These are phyloP conservation scores for Albophoma yamanashiensis DNA, from an alignment of 2,329 filamentous ascomycete species.

Conservation along the genomic window DNA sequence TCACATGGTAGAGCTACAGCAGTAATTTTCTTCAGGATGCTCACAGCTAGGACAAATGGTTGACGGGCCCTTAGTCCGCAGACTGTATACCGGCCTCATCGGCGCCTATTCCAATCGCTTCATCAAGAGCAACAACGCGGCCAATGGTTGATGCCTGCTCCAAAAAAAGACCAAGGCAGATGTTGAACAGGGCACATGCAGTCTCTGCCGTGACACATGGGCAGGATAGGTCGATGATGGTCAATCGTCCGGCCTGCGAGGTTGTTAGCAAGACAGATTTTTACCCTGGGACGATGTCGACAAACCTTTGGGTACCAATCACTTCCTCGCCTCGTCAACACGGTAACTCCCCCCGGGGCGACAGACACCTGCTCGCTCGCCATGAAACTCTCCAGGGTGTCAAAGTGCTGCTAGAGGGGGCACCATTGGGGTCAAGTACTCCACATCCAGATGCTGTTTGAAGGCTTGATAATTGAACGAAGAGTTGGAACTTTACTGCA, in stretches of 20 bases:
- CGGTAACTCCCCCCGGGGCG: neutral
- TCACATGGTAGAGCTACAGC: no score
- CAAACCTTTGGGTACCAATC: neutral
- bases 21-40: no score
- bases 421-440: neutral
- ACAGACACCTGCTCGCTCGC: neutral
- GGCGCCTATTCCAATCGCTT: no score
- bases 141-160: neutral
- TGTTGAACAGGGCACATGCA: neutral
- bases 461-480: neutral
- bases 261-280: neutral
- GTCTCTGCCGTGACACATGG: neutral
- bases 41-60: no score
- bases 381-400: neutral
- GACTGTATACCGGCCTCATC: no score
- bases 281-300: neutral
- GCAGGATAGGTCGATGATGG: neutral
- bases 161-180: neutral
- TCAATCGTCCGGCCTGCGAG: neutral
- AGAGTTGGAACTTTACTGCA: neutral
- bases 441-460: neutral
- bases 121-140: neutral
- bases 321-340: neutral
- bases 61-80: no score
- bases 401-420: neutral